Evolutionary conservation across 176 grass and related monocot genomes (phyloP), one percentile per base, ranked within the genome.

Genomic region (Zea mays): DNA sequence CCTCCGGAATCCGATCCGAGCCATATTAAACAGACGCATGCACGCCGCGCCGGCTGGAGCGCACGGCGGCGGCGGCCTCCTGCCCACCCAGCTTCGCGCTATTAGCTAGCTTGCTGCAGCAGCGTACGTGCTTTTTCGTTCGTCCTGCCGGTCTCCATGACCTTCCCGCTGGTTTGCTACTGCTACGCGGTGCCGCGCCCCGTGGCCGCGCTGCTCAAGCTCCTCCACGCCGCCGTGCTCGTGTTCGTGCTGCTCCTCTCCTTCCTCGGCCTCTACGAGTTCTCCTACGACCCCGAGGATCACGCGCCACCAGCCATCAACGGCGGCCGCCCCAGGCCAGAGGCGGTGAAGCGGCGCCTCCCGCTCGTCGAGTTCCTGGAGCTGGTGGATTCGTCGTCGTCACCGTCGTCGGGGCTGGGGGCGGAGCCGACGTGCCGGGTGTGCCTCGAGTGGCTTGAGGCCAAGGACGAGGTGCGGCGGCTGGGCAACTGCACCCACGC

Each of bases 401-500:
- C 57, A 7, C 17, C 17, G 40, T 0, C 66, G 65, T 3, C 64
- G 4, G 2, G 50, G 81, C 8, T 43, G 62, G 64, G 40, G 52
- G 48, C 5, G 65, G 52, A 75, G 43, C 51, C 71, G 3, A 79
- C 77, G 17, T 97, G 93, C 81, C 84, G 74, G 48, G 81, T 97
- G 55, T 97, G 90, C 81, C 85, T 97, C 85, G 85, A 93, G 85
- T 64, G 10, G n/a, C 69, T 97, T 81, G 78, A 93, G 69, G 65
- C 10, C 57, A 75, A 9, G 63, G 88, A 88, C 64, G 62, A 90
- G 81, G 85, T 93, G 35, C 78, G 93, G 68, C 73, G 69, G 78
- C 90, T 97, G 27, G 88, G 85, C 20, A 97, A 90, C 84, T 97
- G 93, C 42, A 3, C 48, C 17, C 93, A 97, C 69, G 88, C 85